These are phyloP conservation scores for Domatiomyces globalis DNA, from an alignment of 2,329 filamentous ascomycete species.

Conservation along the genomic window DNA sequence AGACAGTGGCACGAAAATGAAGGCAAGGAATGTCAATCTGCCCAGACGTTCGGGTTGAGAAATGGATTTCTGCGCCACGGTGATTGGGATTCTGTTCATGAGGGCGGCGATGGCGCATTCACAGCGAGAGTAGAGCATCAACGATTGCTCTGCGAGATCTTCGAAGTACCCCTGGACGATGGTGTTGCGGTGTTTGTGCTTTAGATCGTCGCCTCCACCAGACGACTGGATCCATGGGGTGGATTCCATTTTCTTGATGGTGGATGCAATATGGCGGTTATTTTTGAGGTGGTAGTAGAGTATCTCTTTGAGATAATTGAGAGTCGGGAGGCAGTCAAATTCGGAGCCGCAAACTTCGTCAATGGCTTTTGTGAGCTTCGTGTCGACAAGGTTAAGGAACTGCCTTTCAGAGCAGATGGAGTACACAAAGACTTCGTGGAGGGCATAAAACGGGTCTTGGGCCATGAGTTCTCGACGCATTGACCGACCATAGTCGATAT, in stretches of 20 bases:
- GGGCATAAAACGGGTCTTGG: constrained; percentile 8
- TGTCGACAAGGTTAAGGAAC: constrained; percentile 15
- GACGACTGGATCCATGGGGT: not conserved
- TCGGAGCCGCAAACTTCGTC: constrained; percentile 3
- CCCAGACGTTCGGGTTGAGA: constrained; percentile 18
- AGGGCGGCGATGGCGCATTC: constrained; percentile 10
- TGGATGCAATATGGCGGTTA: constrained; percentile 5
- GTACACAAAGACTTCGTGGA: constrained; percentile 4
- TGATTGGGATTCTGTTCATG: constrained; percentile 18
- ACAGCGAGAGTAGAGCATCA: constrained; percentile 6
- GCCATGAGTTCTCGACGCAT: constrained; percentile 1
- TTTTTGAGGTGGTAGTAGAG: constrained; percentile 9
- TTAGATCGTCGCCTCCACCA: constrained; percentile 2
- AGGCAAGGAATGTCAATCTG: constrained; percentile 20
- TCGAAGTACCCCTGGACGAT: constrained; percentile 11
- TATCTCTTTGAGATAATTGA: constrained; percentile 1
- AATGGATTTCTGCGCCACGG: constrained; percentile 18
- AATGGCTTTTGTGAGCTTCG: constrained; percentile 5
- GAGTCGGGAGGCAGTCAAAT: not conserved
- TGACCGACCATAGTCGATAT: not conserved
- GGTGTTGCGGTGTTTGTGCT: constrained; percentile 2
- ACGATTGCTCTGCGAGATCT: constrained; percentile 5
- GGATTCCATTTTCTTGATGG: not conserved
- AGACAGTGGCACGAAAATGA: constrained; percentile 20
- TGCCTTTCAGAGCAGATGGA: constrained; percentile 8